A percentile compares a stretch with the other conserved stretches of the same genome.
phyloP scores from a whole-genome alignment of 345 rosid genomes.

The Syzygium aqueum region DNA sequence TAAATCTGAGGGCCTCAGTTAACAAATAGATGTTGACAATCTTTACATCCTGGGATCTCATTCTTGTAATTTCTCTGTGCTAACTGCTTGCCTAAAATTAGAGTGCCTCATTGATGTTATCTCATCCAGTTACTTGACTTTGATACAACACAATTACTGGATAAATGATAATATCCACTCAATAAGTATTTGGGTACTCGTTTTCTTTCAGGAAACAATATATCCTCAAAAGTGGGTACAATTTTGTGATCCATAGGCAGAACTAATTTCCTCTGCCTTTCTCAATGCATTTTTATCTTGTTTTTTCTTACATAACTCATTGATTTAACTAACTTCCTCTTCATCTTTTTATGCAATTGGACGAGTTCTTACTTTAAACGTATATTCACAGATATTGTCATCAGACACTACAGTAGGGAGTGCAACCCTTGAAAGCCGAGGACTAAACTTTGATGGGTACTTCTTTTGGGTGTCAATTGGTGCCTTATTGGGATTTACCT shows the following conservation, averaged over 20 bases:
- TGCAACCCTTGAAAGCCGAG: slow-evolving; percentile 43
- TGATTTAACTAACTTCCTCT: neutral
- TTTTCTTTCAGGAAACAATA: neutral
- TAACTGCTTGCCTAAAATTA: neutral
- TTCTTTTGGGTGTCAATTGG: slow-evolving; percentile 58
- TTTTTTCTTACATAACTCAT: neutral
- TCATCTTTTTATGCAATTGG: neutral
- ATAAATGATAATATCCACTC: neutral
- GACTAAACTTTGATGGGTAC: slow-evolving; percentile 41
- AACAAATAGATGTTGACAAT: neutral
- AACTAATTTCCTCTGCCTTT: neutral
- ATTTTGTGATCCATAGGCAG: neutral
- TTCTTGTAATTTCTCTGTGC: neutral
- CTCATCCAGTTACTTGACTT: neutral
- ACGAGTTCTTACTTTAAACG: neutral
- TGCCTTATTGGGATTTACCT: slow-evolving; percentile 45
- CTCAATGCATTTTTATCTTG: neutral
- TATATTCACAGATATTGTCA: slow-evolving; percentile 15
- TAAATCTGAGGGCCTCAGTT: neutral
- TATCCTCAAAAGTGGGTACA: neutral
- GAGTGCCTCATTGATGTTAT: neutral
- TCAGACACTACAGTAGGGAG: slow-evolving; percentile 42
- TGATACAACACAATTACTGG: neutral
- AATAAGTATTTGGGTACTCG: neutral
- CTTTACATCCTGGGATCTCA: neutral